Evolutionary conservation across 2,329 filamentous ascomycete genomes (phyloP), one percentile per base, ranked within the genome.

Genomic region (Penicillium sp.): DNA sequence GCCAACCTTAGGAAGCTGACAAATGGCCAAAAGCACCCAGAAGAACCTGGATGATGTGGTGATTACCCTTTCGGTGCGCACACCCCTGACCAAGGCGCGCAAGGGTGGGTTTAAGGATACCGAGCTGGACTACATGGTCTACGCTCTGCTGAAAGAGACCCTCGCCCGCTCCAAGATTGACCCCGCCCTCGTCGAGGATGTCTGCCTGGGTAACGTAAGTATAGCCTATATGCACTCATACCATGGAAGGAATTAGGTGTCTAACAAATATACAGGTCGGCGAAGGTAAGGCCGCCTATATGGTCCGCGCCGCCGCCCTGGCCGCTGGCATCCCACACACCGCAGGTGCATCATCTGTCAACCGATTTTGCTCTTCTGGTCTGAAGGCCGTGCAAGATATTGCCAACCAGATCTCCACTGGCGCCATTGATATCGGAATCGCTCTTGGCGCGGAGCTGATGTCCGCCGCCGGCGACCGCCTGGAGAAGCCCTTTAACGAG

Each of bases 41-140:
- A 92, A 97, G 80, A 95, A 96, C 74, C 85, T 92, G 62, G 93
- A 97, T 72, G 94, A 99, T 79, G 83, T 99, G 48, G 94, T 99
- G 71, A 96, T 97, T 69, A 99, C 94, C 7, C 84, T 95, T 52
- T 93, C 93, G 23, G 80, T 92, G 66, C 89, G 94, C 50, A 97
- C 93, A 23, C 91, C 94, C 0, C 82, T 99, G 56, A 82, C 88
- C 69, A 97, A 97, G 79, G 91, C 84, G 46, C 82, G 82, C 72
- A 97, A 96, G 82, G 93, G 94, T 60, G 91, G 91, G 34, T 89
- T 99, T 80, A 97, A 97, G 80, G 93, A 99, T 73, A 95, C 91
- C 5, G 83, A 83, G 33, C 84, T 97, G 57, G 94, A 99, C 74
- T 93, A 87, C 74, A 80, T 99, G 51, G 73, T 96, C 55, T 91